phyloP scores from a whole-genome alignment of 768 basidiomycete species.

The Naganishia vaughanmartiniae region DNA sequence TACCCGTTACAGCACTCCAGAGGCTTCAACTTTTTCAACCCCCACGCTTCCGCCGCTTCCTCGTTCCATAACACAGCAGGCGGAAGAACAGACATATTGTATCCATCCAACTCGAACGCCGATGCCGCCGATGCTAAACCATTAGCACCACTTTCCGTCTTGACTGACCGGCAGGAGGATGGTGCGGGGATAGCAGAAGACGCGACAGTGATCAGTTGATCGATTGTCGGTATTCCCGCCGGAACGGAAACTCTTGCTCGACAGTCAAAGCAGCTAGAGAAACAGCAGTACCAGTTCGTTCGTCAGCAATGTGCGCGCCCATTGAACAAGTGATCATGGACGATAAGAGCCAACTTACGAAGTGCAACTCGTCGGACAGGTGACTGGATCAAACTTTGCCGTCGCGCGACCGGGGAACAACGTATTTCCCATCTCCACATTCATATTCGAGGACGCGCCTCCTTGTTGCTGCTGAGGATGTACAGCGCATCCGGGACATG shows the following conservation, averaged over 20 bases:
- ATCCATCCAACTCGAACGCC: slow-evolving; percentile 34
- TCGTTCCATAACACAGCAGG: slow-evolving; percentile 37
- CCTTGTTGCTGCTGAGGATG: slow-evolving; percentile 34
- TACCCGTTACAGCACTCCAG: slow-evolving; percentile 50
- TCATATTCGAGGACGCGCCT: neutral
- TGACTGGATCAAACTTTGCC: neutral
- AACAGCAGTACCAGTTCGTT: too few relatives aligned
- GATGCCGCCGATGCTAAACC: neutral
- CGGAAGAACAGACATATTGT: slow-evolving; percentile 44
- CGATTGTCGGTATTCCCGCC: slow-evolving; percentile 26
- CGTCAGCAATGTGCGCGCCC: too few relatives aligned
- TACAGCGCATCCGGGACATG: slow-evolving; percentile 49
- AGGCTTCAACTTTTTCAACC: slow-evolving; percentile 46
- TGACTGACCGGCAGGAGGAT: neutral
- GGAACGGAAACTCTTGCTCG: slow-evolving; percentile 20
- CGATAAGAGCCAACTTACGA: slow-evolving; percentile 10
- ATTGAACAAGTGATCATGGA: neutral
- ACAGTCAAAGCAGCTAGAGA: slow-evolving; percentile 26
- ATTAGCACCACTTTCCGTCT: neutral
- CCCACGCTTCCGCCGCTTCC: slow-evolving; percentile 40
- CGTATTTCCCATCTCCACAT: slow-evolving; percentile 4
- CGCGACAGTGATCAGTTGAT: slow-evolving; percentile 25
- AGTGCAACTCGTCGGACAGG: slow-evolving; percentile 32
- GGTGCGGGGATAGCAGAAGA: slow-evolving; percentile 28
- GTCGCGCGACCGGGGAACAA: neutral